These are phyloP conservation scores for Saturnispora quitensis DNA, from an alignment of 805 yeast species.

Conservation along the genomic window DNA sequence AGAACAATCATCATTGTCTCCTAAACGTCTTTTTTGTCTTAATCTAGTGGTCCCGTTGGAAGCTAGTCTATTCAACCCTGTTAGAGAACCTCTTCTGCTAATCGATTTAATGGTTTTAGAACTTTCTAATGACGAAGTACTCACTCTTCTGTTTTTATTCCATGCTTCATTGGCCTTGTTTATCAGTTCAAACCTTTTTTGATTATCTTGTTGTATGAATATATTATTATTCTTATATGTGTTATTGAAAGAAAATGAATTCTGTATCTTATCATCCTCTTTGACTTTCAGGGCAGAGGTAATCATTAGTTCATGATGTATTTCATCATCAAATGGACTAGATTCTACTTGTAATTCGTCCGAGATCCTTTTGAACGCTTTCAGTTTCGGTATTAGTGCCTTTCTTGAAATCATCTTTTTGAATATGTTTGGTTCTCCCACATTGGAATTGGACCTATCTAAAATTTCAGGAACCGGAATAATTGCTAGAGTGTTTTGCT, in stretches of 20 bases:
- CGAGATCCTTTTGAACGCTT: constrained; percentile 28
- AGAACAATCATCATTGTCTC: not conserved
- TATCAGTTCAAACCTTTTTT: constrained; percentile 27
- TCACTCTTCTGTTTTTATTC: constrained; percentile 22
- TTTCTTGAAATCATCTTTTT: constrained; percentile 24
- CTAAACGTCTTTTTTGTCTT: not conserved
- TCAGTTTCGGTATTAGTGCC: constrained; percentile 26
- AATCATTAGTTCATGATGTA: constrained; percentile 28
- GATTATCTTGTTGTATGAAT: constrained; percentile 15
- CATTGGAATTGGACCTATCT: not conserved
- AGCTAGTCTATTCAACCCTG: not conserved
- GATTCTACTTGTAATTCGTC: constrained; percentile 27
- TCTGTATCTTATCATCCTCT: not conserved
- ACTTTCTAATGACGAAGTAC: constrained; percentile 13
- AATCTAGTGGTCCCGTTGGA: not conserved
- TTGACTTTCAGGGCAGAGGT: constrained; percentile 26
- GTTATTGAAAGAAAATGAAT: not conserved
- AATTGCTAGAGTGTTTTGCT: not conserved
- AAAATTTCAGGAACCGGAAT: not conserved
- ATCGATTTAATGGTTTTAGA: constrained; percentile 4
- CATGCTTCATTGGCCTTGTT: constrained; percentile 30
- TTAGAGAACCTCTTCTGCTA: constrained; percentile 6
- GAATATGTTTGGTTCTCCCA: constrained; percentile 17
- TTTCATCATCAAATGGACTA: constrained; percentile 29
- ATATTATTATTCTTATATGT: constrained; percentile 1